Evolutionary conservation across 2,329 filamentous ascomycete species (phyloP).

Genomic region (Epichloe hybrida): DNA sequence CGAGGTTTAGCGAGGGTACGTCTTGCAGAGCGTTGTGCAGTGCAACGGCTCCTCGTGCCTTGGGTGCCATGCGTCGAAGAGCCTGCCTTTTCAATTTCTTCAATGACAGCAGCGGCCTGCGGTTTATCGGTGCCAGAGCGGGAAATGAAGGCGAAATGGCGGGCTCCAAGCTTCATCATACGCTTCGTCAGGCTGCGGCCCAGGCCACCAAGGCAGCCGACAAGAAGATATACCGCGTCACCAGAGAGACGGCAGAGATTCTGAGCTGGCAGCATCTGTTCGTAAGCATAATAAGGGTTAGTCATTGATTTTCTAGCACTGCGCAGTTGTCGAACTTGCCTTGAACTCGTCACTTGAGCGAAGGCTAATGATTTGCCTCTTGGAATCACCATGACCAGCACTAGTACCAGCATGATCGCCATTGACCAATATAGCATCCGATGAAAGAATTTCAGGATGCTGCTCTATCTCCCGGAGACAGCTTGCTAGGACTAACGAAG

Average conservation of each 20-base stretch:
- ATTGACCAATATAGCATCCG: too few species aligned
- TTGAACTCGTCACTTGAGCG: too few species aligned
- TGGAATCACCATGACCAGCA: too few species aligned
- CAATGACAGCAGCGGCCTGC: neutral
- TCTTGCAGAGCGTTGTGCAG: neutral
- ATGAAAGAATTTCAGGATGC: too few species aligned
- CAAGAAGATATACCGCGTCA: conserved; percentile 10
- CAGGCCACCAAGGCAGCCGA: conserved; percentile 12
- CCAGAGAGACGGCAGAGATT: neutral
- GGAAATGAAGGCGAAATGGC: neutral
- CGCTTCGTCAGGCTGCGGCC: conserved; percentile 8
- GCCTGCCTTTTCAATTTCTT: neutral
- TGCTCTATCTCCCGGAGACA: too few species aligned
- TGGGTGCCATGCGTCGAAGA: neutral
- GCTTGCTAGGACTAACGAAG: too few species aligned
- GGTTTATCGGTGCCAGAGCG: neutral
- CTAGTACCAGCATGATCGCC: too few species aligned
- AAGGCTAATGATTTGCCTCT: too few species aligned
- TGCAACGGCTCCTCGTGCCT: neutral
- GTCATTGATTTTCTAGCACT: neutral
- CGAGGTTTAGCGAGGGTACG: neutral
- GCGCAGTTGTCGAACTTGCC: too few species aligned
- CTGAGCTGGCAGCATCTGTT: neutral
- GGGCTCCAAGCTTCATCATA: conserved; percentile 1
- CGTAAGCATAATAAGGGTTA: neutral